These are phyloP conservation scores for Trichoderma parareesei DNA, from an alignment of 495 filamentous ascomycete genomes.

Conservation along the genomic window DNA sequence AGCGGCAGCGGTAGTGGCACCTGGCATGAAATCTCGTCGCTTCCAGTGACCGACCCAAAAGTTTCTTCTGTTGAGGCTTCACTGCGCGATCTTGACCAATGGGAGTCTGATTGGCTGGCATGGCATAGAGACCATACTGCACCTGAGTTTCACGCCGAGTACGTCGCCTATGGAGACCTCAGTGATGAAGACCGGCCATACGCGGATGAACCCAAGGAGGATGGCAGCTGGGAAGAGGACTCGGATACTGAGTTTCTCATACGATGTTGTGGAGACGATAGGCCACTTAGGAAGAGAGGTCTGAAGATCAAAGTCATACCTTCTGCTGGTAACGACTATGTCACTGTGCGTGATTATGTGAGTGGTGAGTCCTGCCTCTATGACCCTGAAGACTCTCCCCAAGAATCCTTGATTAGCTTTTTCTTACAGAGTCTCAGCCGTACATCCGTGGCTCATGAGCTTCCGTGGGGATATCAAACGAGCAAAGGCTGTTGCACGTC, in stretches of 20 bases:
- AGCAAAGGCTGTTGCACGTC: constrained; percentile 13
- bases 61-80: constrained; percentile 18
- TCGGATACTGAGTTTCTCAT: constrained; percentile 16
- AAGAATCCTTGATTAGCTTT: neutral
- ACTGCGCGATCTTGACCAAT: constrained; percentile 16
- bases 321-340: constrained; percentile 11
- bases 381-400: neutral
- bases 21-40: constrained; percentile 18
- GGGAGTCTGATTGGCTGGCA: constrained; percentile 18
- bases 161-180: constrained; percentile 18
- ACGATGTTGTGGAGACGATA: constrained; percentile 15
- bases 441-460: constrained; percentile 16
- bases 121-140: constrained; percentile 14
- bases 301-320: constrained; percentile 13
- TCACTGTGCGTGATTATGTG: constrained; percentile 14
- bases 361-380: constrained; percentile 12
- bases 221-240: constrained; percentile 17
- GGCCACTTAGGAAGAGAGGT: constrained; percentile 14
- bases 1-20: constrained; percentile 11
- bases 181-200: constrained; percentile 17
- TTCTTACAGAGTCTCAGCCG: constrained; percentile 12
- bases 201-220: constrained; percentile 14
- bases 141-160: constrained; percentile 8
- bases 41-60: constrained; percentile 19
- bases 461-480: constrained; percentile 12